These are phyloP conservation scores for Colletotrichum aenigma DNA, from an alignment of 2,329 filamentous ascomycete species.

Conservation along the genomic window DNA sequence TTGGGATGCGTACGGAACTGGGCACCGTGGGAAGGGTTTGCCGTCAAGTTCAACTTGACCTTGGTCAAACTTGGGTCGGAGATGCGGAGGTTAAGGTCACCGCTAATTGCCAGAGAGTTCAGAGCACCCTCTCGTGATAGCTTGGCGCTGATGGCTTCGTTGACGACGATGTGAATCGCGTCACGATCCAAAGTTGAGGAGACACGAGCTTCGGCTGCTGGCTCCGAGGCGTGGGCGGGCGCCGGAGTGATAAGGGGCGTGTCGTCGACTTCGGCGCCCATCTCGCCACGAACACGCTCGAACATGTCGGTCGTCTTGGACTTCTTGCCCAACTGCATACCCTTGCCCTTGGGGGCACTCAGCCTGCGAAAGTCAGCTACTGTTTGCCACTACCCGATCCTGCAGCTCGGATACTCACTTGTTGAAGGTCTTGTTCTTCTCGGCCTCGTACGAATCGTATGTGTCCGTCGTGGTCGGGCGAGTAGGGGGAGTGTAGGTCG, in stretches of 20 bases:
- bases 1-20: conserved; percentile 97
- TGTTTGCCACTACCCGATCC: no score
- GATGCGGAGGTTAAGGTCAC: conserved; percentile 90
- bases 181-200: conserved; percentile 78
- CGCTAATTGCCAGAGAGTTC: conserved; percentile 86
- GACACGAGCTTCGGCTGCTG: conserved; percentile 57
- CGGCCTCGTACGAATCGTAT: conserved; percentile 93
- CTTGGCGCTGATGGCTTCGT: conserved; percentile 88
- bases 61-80: conserved; percentile 88
- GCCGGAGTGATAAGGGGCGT: conserved; percentile 70
- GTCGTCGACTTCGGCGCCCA: conserved; percentile 86
- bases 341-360: conserved; percentile 81
- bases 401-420: conserved; percentile 60
- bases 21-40: conserved; percentile 79
- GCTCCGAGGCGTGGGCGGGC: conserved; percentile 52
- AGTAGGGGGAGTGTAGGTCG: conserved; percentile 83
- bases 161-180: conserved; percentile 85
- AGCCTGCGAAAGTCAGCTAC: background rate
- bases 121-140: conserved; percentile 86
- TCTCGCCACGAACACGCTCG: conserved; percentile 89
- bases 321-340: conserved; percentile 99
- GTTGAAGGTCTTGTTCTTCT: conserved; percentile 90
- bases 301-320: conserved; percentile 98
- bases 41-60: conserved; percentile 81
- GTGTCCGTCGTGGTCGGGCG: conserved; percentile 77